Conservation (phyloP, 2,329 filamentous ascomycete species). For the Delphinella strobiligena region DNA sequence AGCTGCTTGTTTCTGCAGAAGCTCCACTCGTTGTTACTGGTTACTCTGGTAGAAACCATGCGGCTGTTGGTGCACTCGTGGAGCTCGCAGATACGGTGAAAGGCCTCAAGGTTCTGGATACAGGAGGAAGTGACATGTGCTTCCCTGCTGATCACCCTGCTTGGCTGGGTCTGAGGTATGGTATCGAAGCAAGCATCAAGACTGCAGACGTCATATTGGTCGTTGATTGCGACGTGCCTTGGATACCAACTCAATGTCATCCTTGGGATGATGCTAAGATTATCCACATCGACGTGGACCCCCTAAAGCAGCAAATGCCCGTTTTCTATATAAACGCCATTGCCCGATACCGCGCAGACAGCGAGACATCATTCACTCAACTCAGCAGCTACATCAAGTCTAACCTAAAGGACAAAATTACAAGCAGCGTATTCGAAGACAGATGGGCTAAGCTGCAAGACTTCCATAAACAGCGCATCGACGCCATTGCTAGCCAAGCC, state of each 20-base stretch:
- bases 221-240: slow-evolving; percentile 82
- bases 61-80: slow-evolving; percentile 48
- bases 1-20: slow-evolving; percentile 50
- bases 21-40: slow-evolving; percentile 60
- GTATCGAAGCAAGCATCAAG: slow-evolving; percentile 59
- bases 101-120: slow-evolving; percentile 60
- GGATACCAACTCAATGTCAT: slow-evolving; percentile 69
- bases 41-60: slow-evolving; percentile 58
- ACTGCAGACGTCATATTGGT: slow-evolving; percentile 77
- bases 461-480: slow-evolving; percentile 47
- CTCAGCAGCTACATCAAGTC: slow-evolving; percentile 49
- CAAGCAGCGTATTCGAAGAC: slow-evolving; percentile 26
- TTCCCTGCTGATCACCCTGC: slow-evolving; percentile 58
- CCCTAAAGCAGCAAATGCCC: slow-evolving; percentile 51
- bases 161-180: slow-evolving; percentile 55
- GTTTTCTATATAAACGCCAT: slow-evolving; percentile 46
- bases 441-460: slow-evolving; percentile 45
- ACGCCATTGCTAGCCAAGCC: slow-evolving; percentile 45
- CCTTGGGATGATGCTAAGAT: slow-evolving; percentile 46
- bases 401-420: slow-evolving; percentile 32
- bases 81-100: slow-evolving; percentile 55
- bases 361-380: slow-evolving; percentile 51
- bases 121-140: slow-evolving; percentile 69
- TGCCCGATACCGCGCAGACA: slow-evolving; percentile 39
- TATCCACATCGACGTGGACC: slow-evolving; percentile 55